These are phyloP conservation scores for Carex littledalei DNA, from an alignment of 176 grass and related monocot species.

Conservation along the genomic window DNA sequence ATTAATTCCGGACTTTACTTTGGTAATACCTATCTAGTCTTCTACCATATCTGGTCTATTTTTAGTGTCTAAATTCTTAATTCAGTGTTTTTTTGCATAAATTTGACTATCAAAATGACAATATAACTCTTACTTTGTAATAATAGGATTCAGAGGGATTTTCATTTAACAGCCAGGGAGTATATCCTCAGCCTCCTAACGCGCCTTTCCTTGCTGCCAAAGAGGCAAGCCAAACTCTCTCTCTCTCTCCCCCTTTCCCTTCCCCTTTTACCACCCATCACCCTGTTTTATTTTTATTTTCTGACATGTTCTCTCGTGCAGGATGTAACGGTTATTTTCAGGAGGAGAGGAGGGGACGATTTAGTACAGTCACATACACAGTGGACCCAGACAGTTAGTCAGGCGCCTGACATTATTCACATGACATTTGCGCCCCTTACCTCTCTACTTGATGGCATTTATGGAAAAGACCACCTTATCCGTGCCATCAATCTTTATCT, in stretches of 20 bases:
- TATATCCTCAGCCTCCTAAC: conserved; percentile 51
- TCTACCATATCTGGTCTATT: too few species aligned
- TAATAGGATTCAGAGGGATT: conserved; percentile 39
- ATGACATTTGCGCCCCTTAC: conserved; percentile 56
- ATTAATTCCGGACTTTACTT: neutral
- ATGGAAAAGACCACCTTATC: conserved; percentile 51
- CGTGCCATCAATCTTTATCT: conserved; percentile 64
- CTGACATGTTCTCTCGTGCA: conserved; percentile 21
- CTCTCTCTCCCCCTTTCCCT: neutral
- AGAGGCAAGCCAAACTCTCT: conserved; percentile 43
- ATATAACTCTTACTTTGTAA: conserved; percentile 1
- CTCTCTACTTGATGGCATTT: conserved; percentile 41
- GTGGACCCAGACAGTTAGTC: conserved; percentile 43
- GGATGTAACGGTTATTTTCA: conserved; percentile 76
- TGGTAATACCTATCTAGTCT: too few species aligned
- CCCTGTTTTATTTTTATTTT: neutral
- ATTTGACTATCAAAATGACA: neutral
- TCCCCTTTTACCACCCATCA: too few species aligned
- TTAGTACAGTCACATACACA: conserved; percentile 46
- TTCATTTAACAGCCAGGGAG: conserved; percentile 52
- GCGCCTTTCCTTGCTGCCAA: conserved; percentile 46
- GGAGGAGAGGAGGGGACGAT: conserved; percentile 61
- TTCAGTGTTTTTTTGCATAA: neutral
- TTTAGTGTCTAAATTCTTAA: neutral
- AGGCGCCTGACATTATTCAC: conserved; percentile 56